Conservation (phyloP, 345 rosid species). For the Xanthoceras sorbifolium region DNA sequence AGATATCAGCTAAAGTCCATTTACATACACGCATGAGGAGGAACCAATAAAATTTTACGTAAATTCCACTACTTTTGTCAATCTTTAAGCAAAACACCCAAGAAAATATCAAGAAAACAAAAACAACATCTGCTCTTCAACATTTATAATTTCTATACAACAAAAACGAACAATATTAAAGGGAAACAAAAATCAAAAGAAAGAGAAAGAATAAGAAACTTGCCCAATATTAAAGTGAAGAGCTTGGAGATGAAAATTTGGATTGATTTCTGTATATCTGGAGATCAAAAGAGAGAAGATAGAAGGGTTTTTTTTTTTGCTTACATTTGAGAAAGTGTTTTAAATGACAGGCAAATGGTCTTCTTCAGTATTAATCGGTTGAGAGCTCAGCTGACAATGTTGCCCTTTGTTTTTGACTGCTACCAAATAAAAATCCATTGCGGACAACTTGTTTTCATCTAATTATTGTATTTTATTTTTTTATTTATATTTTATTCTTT, state of each 20-base stretch:
- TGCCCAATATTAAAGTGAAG: conserved; percentile 12
- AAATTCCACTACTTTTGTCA: not conserved
- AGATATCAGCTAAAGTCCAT: not conserved
- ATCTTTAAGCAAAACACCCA: not conserved
- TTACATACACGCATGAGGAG: not conserved
- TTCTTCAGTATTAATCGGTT: not conserved
- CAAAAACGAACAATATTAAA: not conserved
- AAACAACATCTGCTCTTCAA: not conserved
- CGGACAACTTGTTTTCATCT: not conserved
- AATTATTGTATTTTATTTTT: not conserved
- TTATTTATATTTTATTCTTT: too few species aligned
- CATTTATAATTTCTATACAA: not conserved
- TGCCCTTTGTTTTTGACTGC: not conserved
- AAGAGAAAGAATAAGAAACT: not conserved
- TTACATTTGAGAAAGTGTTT: not conserved
- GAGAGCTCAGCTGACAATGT: conserved; percentile 5
- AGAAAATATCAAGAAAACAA: not conserved
- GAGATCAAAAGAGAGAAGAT: conserved; percentile 5
- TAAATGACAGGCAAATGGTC: conserved; percentile 27
- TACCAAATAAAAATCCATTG: not conserved
- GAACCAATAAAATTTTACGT: too few species aligned
- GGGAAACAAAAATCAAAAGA: not conserved
- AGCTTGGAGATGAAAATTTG: not conserved
- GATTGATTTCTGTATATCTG: not conserved
- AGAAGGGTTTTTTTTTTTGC: not conserved